Evolutionary conservation across 495 filamentous ascomycete species (phyloP).

Genomic region (Filosporella fistucella): DNA sequence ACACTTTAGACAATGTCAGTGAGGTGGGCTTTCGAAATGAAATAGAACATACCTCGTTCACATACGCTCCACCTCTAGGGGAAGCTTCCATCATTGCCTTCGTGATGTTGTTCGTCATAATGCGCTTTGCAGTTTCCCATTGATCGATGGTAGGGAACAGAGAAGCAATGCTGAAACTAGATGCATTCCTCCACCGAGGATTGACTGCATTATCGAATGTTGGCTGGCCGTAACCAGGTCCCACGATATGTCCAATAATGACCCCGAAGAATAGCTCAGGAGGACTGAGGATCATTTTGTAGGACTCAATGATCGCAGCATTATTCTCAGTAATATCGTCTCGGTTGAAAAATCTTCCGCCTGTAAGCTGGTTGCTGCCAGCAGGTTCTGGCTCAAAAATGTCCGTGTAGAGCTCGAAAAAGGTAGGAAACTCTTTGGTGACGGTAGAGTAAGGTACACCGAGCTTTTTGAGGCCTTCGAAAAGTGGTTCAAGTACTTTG

Average conservation of each 20-base stretch:
- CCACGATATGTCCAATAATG: constrained; percentile 31
- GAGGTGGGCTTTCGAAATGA: no score
- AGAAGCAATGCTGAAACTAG: neutral
- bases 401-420: no score
- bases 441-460: no score
- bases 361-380: constrained; percentile 38
- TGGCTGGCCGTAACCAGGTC: neutral
- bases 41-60: constrained; percentile 2
- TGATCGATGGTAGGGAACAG: neutral
- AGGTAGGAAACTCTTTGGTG: no score
- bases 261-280: constrained; percentile 18
- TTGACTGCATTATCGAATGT: neutral
- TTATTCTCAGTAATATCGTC: constrained; percentile 40
- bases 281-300: no score
- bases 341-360: constrained; percentile 54
- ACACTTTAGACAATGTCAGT: no score
- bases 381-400: no score
- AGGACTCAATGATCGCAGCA: constrained; percentile 27
- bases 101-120: neutral
- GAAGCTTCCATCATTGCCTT: neutral
- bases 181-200: neutral
- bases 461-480: constrained; percentile 27
- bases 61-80: neutral
- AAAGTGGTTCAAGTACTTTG: constrained; percentile 28
- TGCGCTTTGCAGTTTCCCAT: neutral